Percentiles rank a stretch among this genome's conserved stretches.
Conservation (phyloP, 2,329 filamentous ascomycete genomes). For the Trichoderma koningii region DNA sequence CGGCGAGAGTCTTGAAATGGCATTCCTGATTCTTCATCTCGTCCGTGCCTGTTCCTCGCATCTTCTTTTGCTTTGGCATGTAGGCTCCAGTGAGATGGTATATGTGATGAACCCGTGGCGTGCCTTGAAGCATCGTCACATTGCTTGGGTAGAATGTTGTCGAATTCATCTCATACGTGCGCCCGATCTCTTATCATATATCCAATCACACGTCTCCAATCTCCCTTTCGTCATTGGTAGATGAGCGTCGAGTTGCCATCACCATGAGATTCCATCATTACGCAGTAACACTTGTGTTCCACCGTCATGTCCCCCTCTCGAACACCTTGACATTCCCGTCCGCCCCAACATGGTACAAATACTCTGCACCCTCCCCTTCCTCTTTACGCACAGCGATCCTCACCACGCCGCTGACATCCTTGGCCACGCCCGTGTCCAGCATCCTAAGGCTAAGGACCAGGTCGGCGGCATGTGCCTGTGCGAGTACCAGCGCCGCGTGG, state of each 20-base stretch:
- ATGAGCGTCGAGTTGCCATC: not conserved
- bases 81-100: not conserved
- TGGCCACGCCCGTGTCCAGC: constrained; percentile 84
- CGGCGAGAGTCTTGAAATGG: constrained; percentile 40
- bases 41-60: not conserved
- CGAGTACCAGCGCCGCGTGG: constrained; percentile 70
- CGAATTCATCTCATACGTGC: no score
- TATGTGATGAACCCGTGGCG: not conserved
- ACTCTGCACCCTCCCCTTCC: constrained; percentile 63
- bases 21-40: constrained; percentile 40
- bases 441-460: constrained; percentile 70
- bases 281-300: not conserved
- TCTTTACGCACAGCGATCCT: constrained; percentile 65
- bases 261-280: not conserved
- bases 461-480: constrained; percentile 73
- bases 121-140: not conserved
- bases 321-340: constrained; percentile 84
- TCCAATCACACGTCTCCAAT: not conserved
- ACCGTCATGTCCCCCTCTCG: constrained; percentile 62
- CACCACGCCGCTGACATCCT: constrained; percentile 86
- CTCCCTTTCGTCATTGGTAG: not conserved
- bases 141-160: not conserved
- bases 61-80: not conserved
- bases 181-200: not conserved
- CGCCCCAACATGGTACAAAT: constrained; percentile 76